Evolutionary conservation across 139 green algal genomes (phyloP), one percentile per base, ranked within the genome.

Genomic region (Tetraselmis striata): DNA sequence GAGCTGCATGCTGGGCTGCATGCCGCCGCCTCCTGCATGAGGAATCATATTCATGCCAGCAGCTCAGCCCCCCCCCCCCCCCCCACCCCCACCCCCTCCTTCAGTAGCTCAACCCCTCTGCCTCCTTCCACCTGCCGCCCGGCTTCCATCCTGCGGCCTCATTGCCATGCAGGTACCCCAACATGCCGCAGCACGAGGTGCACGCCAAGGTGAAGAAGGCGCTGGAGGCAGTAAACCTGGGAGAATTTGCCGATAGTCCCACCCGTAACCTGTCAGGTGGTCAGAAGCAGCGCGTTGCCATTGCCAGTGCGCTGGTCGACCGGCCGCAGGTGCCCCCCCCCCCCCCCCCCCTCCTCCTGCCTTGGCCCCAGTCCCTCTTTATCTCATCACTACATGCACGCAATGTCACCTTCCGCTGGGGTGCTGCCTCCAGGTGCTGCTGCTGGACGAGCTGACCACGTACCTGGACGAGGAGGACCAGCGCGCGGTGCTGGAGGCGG

Each of bases 401-500:
- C n/a, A n/a, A n/a, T n/a, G n/a, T n/a, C n/a, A n/a, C n/a, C n/a
- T n/a, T n/a, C n/a, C n/a, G n/a, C n/a, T n/a, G n/a, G n/a, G n/a
- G n/a, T n/a, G n/a, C n/a, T n/a, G n/a, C n/a, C n/a, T 26, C 29
- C 87, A 93, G 81, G 82, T 99, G 80, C 89, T 99, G 81, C 88
- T 99, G 78, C 89, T 99, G 79, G 97, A 99, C 85, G 97, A 99
- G 91, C 90, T 99, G 59, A 99, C 97, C 22, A 99, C 95, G 0
- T 99, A 98, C 80, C 86, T 99, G 31, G 97, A 99, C 82, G 90
- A 89, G 5, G 92, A 92, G 31, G 95, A 98, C 84, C 93, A 98
- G 89, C 89, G 88, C 59, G 89, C 89, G 0, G 94, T 98, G 77
- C 83, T 98, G 81, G 79, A 89, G 28, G 93, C 90, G 18, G 94